Percentiles rank a stretch among this genome's conserved stretches.
Evolutionary conservation across 805 yeast genomes (phyloP).

Genomic region (Monosporozyma siamensis): DNA sequence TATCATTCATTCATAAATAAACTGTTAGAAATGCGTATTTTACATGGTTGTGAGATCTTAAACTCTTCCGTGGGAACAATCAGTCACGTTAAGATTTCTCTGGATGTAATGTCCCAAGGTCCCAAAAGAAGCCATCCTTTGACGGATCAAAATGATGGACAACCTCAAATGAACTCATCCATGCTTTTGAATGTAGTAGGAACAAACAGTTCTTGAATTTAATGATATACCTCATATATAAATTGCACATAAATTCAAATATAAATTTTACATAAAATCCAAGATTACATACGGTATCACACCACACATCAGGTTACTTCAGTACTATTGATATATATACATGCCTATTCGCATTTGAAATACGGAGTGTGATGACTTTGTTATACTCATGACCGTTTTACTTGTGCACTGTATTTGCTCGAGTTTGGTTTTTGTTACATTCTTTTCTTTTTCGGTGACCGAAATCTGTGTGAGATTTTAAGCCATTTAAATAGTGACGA

Average conservation of each 20-base stretch:
- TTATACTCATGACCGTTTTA: too few species aligned
- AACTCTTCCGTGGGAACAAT: constrained; percentile 16
- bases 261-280: neutral
- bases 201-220: neutral
- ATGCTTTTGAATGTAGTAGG: neutral
- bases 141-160: neutral
- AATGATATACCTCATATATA: neutral
- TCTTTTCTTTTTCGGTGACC: too few species aligned
- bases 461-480: too few species aligned
- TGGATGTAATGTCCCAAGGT: neutral
- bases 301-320: too few species aligned
- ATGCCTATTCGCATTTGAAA: too few species aligned
- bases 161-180: neutral
- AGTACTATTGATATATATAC: too few species aligned
- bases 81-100: constrained; percentile 18
- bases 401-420: too few species aligned
- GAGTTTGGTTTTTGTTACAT: too few species aligned
- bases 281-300: too few species aligned
- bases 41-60: constrained; percentile 17
- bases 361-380: too few species aligned
- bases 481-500: too few species aligned
- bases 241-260: neutral
- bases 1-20: constrained; percentile 17
- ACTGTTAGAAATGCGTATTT: constrained; percentile 14
- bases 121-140: neutral